phyloP scores from a whole-genome alignment of 345 rosid species.

The Salix koriyanagi region DNA sequence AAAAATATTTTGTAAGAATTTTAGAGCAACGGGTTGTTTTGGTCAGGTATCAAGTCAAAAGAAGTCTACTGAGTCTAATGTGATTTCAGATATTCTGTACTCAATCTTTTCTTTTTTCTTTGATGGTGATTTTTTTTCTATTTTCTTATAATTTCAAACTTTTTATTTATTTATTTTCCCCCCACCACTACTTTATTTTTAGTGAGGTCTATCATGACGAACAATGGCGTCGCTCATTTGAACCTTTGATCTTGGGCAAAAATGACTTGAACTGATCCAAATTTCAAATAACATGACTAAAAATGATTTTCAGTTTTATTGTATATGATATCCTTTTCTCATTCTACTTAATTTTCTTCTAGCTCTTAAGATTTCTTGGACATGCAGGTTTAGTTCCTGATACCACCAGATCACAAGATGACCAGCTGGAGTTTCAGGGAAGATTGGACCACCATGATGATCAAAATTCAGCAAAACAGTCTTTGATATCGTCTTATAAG shows the following conservation, averaged over 20 bases:
- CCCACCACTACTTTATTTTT: neutral
- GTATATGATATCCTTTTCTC: neutral
- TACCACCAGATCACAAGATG: slow-evolving; percentile 41
- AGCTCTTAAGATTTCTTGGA: slow-evolving; percentile 1
- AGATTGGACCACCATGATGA: slow-evolving; percentile 54
- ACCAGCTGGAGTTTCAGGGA: slow-evolving; percentile 42
- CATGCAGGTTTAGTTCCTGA: slow-evolving; percentile 63
- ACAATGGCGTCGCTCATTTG: neutral
- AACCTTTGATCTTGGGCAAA: neutral
- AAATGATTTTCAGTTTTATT: neutral
- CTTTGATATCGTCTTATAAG: slow-evolving; percentile 52
- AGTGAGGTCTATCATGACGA: neutral
- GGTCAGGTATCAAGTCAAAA: neutral
- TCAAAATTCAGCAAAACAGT: slow-evolving; percentile 59
- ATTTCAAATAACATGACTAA: neutral
- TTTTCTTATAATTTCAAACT: neutral
- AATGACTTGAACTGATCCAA: neutral
- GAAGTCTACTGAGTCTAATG: neutral
- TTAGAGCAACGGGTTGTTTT: neutral
- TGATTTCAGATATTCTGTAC: neutral
- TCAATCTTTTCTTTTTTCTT: neutral
- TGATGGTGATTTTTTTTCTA: neutral
- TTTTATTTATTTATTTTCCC: neutral
- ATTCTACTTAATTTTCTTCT: neutral
- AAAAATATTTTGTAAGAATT: neutral